phyloP scores from a whole-genome alignment of 106 monocot genomes.

The Amphibolis antarctica region DNA sequence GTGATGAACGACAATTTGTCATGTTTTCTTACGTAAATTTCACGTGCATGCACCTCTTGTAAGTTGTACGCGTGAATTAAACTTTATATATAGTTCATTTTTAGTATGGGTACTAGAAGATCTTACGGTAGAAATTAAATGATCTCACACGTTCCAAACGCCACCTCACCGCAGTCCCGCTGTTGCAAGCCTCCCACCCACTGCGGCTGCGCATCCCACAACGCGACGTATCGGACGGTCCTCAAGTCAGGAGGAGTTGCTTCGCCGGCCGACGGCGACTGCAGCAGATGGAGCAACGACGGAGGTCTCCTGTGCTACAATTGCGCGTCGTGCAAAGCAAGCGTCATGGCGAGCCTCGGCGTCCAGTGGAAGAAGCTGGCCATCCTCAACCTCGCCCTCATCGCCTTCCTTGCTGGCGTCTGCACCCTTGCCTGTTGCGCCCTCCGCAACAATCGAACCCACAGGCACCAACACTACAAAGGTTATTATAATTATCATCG shows the following conservation, averaged over 20 bases:
- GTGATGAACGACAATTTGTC: no score
- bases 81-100: no score
- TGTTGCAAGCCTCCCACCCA: conserved; percentile 30
- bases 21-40: no score
- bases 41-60: no score
- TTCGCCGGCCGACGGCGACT: conserved; percentile 6
- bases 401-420: conserved; percentile 5
- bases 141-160: no score
- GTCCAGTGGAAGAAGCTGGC: conserved; percentile 9
- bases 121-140: no score
- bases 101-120: no score
- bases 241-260: background rate
- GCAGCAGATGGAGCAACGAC: conserved; percentile 32
- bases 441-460: conserved; percentile 5
- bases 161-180: conserved; percentile 14
- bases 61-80: no score
- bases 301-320: conserved; percentile 2
- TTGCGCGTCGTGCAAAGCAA: conserved; percentile 9
- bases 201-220: conserved; percentile 15
- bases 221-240: conserved; percentile 14
- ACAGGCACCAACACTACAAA: conserved; percentile 9
- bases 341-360: conserved; percentile 1
- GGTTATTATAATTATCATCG: no score
- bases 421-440: conserved; percentile 11
- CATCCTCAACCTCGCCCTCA: background rate